Base-by-base conservation (phyloP, 345 rosid genomes). In the Geranium rotundifolium region DNA sequence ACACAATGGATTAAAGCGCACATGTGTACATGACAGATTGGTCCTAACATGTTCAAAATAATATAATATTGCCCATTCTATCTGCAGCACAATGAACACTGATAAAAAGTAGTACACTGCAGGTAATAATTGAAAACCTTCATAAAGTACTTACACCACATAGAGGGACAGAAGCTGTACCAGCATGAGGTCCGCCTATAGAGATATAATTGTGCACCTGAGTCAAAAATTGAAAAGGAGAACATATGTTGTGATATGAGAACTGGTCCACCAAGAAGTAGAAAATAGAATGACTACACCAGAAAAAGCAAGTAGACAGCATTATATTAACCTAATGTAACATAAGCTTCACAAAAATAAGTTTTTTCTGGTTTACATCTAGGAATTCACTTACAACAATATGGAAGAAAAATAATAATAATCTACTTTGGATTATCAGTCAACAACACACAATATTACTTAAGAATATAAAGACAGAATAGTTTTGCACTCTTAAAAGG, bases 161-260 rank as follows among this genome's bases (percentile, higher is more conserved):
- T 58, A 84, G 77, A 81, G 99, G 97, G 69, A 92, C 90, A 66
- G 97, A 87, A 65, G 99, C 95, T 54, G 91, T 80, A 17, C 99
- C 99, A 73, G 99, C 97, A 76, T 93, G 96, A 65, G 97, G 99
- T 65, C 98, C 99, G 50, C 77, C 99, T 60, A 93, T 74, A 19
- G 99, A 89, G 73, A 93, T 69, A 64, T 79, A 89, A 75, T 89
- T 93, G 72, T 74, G 76, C 31, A 93, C 91, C 95, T 87, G 83
- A 76, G 65, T 63, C 68, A 56, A 49, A 56, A 54, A 66, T 55
- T 69, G 49, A 62, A 50, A 50, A 1, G 57, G 55, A 10, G 52
- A 59, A 15, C 7, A 9, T 14, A 63, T 27, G 31, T 13, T 16
- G 61, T 34, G n/a, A 16, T 55, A 55, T 5, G 57, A n/a, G 57